A percentile compares a stretch with the other conserved stretches of the same genome.
Evolutionary conservation across 345 rosid genomes (phyloP).

Genomic region (Ceriops tagal): DNA sequence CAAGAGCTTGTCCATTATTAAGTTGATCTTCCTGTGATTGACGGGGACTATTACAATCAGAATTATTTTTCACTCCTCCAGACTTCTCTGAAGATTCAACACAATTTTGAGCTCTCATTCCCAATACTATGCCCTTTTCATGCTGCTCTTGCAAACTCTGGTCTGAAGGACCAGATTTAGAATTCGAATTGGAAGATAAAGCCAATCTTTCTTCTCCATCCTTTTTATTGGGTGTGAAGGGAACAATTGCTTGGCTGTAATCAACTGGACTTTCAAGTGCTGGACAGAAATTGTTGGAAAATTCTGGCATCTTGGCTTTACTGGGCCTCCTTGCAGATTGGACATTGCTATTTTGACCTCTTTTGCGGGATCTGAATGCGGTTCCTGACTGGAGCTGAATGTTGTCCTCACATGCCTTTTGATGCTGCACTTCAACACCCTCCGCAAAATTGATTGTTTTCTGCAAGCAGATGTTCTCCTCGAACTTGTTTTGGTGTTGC

Average conservation of each 20-base stretch:
- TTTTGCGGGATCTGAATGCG: slow-evolving; percentile 6
- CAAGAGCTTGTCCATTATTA: slow-evolving; percentile 19
- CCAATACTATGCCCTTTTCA: slow-evolving; percentile 39
- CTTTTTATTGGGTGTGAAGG: slow-evolving; percentile 15
- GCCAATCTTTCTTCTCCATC: slow-evolving; percentile 19
- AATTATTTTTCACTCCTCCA: slow-evolving; percentile 22
- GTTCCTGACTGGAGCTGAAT: slow-evolving; percentile 10
- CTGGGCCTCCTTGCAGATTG: slow-evolving; percentile 2
- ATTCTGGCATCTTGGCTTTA: slow-evolving; percentile 13
- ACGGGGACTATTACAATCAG: slow-evolving; percentile 10
- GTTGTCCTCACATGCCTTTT: slow-evolving; percentile 12
- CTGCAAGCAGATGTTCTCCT: slow-evolving; percentile 15
- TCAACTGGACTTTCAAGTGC: slow-evolving; percentile 5
- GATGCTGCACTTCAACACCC: slow-evolving; percentile 4
- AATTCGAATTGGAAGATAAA: slow-evolving; percentile 18
- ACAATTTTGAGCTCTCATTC: slow-evolving; percentile 34
- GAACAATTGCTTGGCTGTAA: slow-evolving; percentile 24
- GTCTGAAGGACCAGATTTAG: slow-evolving; percentile 15
- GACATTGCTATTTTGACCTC: slow-evolving; percentile 13
- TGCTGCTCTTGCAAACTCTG: slow-evolving; percentile 24
- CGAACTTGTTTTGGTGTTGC: slow-evolving; percentile 14
- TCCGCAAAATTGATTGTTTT: slow-evolving; percentile 15
- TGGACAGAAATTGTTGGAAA: slow-evolving; percentile 12
- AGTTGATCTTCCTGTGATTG: slow-evolving; percentile 14
- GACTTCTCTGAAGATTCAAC: slow-evolving; percentile 17